Evolutionary conservation across 73 alveolate species (phyloP).

Genomic region (Paramecium sonneborni): DNA sequence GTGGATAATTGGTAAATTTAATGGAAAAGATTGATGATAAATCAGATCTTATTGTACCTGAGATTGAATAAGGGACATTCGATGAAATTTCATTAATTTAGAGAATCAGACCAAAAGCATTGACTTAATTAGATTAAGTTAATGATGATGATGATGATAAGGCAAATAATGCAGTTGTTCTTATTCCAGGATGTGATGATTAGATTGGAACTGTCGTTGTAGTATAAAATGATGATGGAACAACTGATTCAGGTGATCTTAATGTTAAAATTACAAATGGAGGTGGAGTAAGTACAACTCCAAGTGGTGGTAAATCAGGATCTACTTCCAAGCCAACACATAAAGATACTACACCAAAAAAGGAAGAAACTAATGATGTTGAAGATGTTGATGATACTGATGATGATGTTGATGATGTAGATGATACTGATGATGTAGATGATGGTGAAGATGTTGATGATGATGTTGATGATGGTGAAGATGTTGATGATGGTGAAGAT

Average conservation of each 20-base stretch:
- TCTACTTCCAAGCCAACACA: neutral
- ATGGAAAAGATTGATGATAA: conserved; percentile 11
- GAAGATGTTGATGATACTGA: neutral
- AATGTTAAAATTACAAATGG: conserved; percentile 26
- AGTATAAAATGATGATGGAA: conserved; percentile 34
- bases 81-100: neutral
- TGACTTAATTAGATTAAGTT: neutral
- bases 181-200: conserved; percentile 48
- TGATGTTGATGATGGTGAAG: neutral
- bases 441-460: neutral
- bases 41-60: neutral
- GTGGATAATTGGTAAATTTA: neutral
- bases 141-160: neutral
- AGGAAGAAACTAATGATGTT: neutral
- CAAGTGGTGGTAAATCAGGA: conserved; percentile 7
- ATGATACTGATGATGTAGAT: neutral
- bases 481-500: neutral
- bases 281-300: neutral
- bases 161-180: conserved; percentile 44
- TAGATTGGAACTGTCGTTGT: conserved; percentile 33
- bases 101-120: conserved; percentile 38
- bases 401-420: neutral
- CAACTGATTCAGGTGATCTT: conserved; percentile 21
- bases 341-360: neutral
- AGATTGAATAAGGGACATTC: conserved; percentile 2